Conservation (phyloP, 148 eudicot species). For the Dianthus caryophyllus region DNA sequence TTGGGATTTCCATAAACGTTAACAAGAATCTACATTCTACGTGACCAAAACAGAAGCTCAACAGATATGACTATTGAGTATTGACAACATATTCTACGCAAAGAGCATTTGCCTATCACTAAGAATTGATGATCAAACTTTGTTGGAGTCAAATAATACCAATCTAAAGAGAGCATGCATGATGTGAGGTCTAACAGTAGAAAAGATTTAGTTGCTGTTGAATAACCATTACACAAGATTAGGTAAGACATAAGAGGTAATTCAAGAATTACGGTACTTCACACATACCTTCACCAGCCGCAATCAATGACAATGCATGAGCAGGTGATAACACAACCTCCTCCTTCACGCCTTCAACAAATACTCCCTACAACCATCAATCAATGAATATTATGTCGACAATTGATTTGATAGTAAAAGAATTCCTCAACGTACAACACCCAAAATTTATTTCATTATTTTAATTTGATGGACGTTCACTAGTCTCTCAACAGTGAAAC, state of each 20-base stretch:
- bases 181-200: background rate
- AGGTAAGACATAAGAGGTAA: background rate
- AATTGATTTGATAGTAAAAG: background rate
- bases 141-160: constrained; percentile 2
- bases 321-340: constrained; percentile 98
- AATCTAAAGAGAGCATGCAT: constrained; percentile 1
- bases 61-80: background rate
- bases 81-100: background rate
- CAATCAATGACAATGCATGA: constrained; percentile 96
- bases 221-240: background rate
- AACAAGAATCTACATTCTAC: background rate
- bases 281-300: constrained; percentile 92
- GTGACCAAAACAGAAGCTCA: background rate
- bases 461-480: background rate
- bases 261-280: constrained; percentile 1
- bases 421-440: too few species aligned
- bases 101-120: background rate
- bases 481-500: background rate
- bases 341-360: constrained; percentile 95
- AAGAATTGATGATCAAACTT: background rate
- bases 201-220: background rate
- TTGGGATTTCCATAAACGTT: background rate
- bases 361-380: constrained; percentile 66
- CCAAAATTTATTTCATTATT: background rate
- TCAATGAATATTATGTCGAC: constrained; percentile 2